These are phyloP conservation scores for Xanthoconium purpureum DNA, from an alignment of 768 basidiomycete species.

Conservation along the genomic window DNA sequence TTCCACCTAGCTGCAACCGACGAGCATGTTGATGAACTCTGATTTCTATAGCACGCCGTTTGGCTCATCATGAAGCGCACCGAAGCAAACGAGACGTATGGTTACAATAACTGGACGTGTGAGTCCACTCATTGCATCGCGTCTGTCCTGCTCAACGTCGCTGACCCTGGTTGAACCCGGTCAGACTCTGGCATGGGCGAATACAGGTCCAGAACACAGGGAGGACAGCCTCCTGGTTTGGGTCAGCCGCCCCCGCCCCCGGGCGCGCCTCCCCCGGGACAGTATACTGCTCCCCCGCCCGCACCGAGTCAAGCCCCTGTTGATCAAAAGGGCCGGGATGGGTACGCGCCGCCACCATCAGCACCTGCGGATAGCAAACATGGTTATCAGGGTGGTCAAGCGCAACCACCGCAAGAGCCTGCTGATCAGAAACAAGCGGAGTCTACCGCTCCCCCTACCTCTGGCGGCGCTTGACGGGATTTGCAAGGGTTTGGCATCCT, in stretches of 20 bases:
- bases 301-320: slow-evolving; percentile 1
- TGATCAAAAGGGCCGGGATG: slow-evolving; percentile 5
- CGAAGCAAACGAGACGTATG: slow-evolving; percentile 61
- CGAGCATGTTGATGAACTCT: background rate
- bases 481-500: background rate
- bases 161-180: background rate
- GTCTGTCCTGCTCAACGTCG: too few relatives aligned
- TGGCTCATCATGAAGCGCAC: slow-evolving; percentile 84
- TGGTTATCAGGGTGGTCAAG: background rate
- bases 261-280: too few relatives aligned
- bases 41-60: slow-evolving; percentile 59
- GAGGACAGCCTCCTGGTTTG: background rate
- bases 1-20: background rate
- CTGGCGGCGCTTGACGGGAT: background rate
- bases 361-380: background rate
- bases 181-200: slow-evolving; percentile 22
- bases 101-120: slow-evolving; percentile 25
- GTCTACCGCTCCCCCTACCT: background rate
- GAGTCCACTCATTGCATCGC: slow-evolving; percentile 1
- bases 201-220: background rate
- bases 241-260: background rate
- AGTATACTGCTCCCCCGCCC: background rate
- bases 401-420: background rate
- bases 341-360: background rate
- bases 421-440: slow-evolving; percentile 9